Evolutionary conservation across 2,329 filamentous ascomycete species (phyloP).

Genomic region (Cladosporium halotolerans): DNA sequence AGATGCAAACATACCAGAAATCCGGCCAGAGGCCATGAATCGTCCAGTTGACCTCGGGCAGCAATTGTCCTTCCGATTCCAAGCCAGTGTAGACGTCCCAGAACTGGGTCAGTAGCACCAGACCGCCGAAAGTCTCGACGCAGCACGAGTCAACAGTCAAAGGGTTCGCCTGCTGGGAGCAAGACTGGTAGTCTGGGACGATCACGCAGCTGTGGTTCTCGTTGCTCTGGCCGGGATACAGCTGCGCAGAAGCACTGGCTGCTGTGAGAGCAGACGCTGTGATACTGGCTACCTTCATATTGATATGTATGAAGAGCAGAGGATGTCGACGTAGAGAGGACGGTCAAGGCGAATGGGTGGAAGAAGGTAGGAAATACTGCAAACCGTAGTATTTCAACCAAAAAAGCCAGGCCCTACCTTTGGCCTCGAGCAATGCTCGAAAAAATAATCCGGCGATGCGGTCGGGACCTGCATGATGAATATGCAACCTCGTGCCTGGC

Average conservation of each 20-base stretch:
- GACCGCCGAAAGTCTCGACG: constrained; percentile 58
- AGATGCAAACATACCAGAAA: constrained; percentile 31
- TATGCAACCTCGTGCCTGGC: constrained; percentile 2
- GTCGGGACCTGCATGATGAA: constrained; percentile 7
- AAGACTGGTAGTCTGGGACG: constrained; percentile 38
- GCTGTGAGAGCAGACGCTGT: constrained; percentile 14
- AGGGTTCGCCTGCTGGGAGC: constrained; percentile 41
- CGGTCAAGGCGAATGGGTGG: neutral
- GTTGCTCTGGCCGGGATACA: constrained; percentile 42
- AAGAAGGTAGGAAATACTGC: neutral
- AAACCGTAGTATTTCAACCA: neutral
- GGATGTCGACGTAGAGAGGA: neutral
- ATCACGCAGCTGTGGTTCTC: constrained; percentile 54
- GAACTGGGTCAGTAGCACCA: constrained; percentile 57
- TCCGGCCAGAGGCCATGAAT: constrained; percentile 57
- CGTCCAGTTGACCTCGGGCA: constrained; percentile 53
- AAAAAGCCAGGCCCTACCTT: neutral
- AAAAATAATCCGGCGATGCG: neutral
- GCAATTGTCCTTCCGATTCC: constrained; percentile 51
- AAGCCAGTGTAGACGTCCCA: constrained; percentile 60
- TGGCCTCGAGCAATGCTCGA: neutral
- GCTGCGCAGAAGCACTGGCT: constrained; percentile 28
- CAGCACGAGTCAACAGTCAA: constrained; percentile 54
- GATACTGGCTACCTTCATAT: constrained; percentile 17
- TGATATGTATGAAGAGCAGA: neutral